phyloP scores from a whole-genome alignment of 208 protist genomes.

The Vickermania spadyakhi region DNA sequence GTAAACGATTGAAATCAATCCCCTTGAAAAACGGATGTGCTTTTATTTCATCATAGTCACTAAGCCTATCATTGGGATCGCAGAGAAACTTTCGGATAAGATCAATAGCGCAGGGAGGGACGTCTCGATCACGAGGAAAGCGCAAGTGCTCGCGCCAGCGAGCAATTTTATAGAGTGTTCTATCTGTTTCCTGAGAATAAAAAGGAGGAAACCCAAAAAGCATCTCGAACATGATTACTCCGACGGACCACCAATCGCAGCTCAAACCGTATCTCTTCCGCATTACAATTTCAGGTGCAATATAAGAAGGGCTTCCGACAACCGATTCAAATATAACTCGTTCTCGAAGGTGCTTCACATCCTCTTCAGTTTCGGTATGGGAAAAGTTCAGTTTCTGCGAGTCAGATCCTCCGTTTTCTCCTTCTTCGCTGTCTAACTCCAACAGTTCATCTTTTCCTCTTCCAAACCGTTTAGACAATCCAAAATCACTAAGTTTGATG shows the following conservation, averaged over 20 bases:
- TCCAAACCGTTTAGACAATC: slow-evolving; percentile 90
- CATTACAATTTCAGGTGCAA: slow-evolving; percentile 94
- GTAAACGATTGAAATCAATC: slow-evolving; percentile 60
- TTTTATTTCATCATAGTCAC: slow-evolving; percentile 57
- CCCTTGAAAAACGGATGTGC: slow-evolving; percentile 73
- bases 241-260: slow-evolving; percentile 98
- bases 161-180: slow-evolving; percentile 93
- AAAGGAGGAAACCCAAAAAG: slow-evolving; percentile 95
- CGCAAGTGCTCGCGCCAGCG: slow-evolving; percentile 87
- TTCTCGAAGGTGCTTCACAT: slow-evolving; percentile 10
- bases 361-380: background rate
- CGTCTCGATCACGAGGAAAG: slow-evolving; percentile 72
- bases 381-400: background rate
- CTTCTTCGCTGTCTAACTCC: slow-evolving; percentile 19
- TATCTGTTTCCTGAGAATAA: slow-evolving; percentile 84
- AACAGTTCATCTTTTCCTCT: slow-evolving; percentile 55
- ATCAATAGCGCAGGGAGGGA: slow-evolving; percentile 85
- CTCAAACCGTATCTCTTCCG: slow-evolving; percentile 91
- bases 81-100: slow-evolving; percentile 89
- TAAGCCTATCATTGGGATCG: slow-evolving; percentile 71
- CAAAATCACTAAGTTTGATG: slow-evolving; percentile 97
- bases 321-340: slow-evolving; percentile 87
- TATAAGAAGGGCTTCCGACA: slow-evolving; percentile 96
- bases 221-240: slow-evolving; percentile 98
- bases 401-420: background rate